Evolutionary conservation across 139 green algal species (phyloP).

Genomic region (Dunaliella primolecta): DNA sequence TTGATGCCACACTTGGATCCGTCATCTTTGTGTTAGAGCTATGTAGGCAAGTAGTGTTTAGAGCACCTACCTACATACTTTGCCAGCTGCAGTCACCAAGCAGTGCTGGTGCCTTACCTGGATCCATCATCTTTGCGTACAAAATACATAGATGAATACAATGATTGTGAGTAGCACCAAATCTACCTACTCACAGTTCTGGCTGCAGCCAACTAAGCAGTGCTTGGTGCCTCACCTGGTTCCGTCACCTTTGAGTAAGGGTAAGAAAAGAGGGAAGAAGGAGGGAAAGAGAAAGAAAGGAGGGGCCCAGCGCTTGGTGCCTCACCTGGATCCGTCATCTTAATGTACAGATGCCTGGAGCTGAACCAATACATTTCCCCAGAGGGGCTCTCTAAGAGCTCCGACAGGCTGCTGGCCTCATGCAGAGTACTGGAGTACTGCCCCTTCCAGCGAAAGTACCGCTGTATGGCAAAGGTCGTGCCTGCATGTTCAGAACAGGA

Average conservation of each 20-base stretch:
- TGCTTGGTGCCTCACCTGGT: too few relatives aligned
- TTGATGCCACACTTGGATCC: too few relatives aligned
- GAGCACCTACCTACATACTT: background rate
- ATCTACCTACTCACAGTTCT: too few relatives aligned
- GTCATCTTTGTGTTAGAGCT: background rate
- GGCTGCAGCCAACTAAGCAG: too few relatives aligned
- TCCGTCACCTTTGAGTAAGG: too few relatives aligned
- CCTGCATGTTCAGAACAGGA: conserved; percentile 16
- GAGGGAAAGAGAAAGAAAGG: background rate
- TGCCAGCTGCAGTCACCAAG: background rate
- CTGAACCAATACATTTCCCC: conserved; percentile 47
- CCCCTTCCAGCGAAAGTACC: conserved; percentile 30
- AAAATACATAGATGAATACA: background rate
- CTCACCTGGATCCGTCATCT: conserved; percentile 46
- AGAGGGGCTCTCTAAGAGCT: conserved; percentile 22
- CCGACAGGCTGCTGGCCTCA: conserved; percentile 18
- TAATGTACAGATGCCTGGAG: conserved; percentile 42
- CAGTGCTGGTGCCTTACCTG: background rate
- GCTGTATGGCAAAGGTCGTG: conserved; percentile 32
- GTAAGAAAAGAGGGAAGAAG: background rate
- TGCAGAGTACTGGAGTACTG: conserved; percentile 7
- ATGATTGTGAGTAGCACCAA: background rate
- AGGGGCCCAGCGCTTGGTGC: too few relatives aligned
- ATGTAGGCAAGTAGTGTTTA: background rate
- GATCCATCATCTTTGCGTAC: too few relatives aligned